These are phyloP conservation scores for Cladobotryum protrusum DNA, from an alignment of 2,329 filamentous ascomycete species.

Conservation along the genomic window DNA sequence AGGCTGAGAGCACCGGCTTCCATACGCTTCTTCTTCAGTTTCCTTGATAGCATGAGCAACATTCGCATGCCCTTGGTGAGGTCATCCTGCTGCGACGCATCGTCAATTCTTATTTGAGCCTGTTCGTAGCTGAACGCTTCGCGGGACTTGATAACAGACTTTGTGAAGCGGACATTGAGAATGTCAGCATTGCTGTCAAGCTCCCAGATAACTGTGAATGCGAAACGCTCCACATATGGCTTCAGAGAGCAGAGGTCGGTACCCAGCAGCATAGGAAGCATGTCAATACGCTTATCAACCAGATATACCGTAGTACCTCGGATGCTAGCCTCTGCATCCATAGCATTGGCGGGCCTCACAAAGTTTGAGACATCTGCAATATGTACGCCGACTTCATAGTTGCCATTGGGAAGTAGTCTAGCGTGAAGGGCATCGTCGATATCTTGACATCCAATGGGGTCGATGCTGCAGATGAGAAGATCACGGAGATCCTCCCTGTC, in stretches of 20 bases:
- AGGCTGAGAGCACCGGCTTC: constrained; percentile 91
- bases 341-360: constrained; percentile 92
- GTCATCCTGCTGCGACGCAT: constrained; percentile 78
- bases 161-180: constrained; percentile 81
- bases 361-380: constrained; percentile 99
- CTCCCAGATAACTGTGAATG: constrained; percentile 85
- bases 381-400: constrained; percentile 93
- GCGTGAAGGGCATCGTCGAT: constrained; percentile 97
- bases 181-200: constrained; percentile 79
- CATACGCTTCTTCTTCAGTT: constrained; percentile 91
- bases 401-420: constrained; percentile 76
- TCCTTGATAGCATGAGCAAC: constrained; percentile 82
- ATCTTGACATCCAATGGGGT: constrained; percentile 92
- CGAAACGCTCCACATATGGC: constrained; percentile 91
- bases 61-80: constrained; percentile 85
- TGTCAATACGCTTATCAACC: constrained; percentile 98
- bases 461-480: constrained; percentile 92
- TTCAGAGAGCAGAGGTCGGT: constrained; percentile 96
- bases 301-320: constrained; percentile 95
- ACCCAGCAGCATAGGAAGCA: constrained; percentile 93
- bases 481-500: constrained; percentile 77
- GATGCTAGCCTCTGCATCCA: constrained; percentile 92
- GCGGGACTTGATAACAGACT: constrained; percentile 93
- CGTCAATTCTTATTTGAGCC: constrained; percentile 90
- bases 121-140: constrained; percentile 98